Evolutionary conservation across 75 land plant genomes (phyloP).

Genomic region (Cupressus sempervirens): DNA sequence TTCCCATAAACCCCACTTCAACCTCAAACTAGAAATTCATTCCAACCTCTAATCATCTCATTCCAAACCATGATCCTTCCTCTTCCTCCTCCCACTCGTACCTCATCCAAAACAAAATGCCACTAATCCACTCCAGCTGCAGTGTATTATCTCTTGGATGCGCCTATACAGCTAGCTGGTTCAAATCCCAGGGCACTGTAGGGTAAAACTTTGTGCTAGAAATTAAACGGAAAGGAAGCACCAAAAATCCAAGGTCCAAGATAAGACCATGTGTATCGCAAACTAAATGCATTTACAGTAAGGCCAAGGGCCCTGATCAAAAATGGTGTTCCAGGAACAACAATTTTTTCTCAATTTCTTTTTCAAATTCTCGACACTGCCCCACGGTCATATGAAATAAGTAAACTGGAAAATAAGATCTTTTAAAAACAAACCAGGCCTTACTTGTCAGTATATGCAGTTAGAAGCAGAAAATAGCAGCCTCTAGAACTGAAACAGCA

Average conservation of each 20-base stretch:
- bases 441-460: neutral
- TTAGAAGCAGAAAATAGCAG: neutral
- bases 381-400: neutral
- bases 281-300: neutral
- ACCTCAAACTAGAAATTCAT: neutral
- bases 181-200: neutral
- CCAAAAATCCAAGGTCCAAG: neutral
- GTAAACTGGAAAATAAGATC: neutral
- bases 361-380: neutral
- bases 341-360: neutral
- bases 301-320: neutral
- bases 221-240: neutral
- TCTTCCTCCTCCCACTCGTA: neutral
- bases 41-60: neutral
- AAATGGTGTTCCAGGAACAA: neutral
- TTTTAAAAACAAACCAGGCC: neutral
- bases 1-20: slow-evolving; percentile 4
- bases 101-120: neutral
- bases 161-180: neutral
- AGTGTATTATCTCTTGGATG: neutral
- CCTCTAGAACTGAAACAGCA: neutral
- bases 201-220: neutral
- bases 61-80: neutral
- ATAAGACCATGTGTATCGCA: neutral
- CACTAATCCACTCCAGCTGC: neutral